phyloP scores from a whole-genome alignment of 2,329 filamentous ascomycete species.

The Bipolaris bicolor region DNA sequence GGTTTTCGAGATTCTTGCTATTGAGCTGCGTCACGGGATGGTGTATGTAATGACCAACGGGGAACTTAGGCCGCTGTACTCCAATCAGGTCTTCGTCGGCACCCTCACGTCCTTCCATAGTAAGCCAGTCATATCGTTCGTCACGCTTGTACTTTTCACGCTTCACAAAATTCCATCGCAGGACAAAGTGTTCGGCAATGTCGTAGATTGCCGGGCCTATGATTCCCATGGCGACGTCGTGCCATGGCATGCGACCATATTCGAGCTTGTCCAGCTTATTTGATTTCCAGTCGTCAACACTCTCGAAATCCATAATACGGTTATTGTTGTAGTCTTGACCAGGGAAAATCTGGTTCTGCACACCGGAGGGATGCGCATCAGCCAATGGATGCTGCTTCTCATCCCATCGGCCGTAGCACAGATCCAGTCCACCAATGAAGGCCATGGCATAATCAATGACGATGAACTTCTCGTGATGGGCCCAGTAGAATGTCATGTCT shows the following conservation, averaged over 20 bases:
- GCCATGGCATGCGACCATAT: constrained; percentile 96
- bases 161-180: constrained; percentile 97
- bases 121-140: constrained; percentile 81
- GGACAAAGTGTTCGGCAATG: constrained; percentile 91
- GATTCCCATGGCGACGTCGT: constrained; percentile 92
- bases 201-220: constrained; percentile 89
- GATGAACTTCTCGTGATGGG: constrained; percentile 97
- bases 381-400: constrained; percentile 81
- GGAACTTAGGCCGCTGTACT: constrained; percentile 87
- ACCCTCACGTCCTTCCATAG: constrained; percentile 75
- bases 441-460: constrained; percentile 90
- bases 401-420: constrained; percentile 97
- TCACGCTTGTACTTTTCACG: constrained; percentile 97
- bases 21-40: constrained; percentile 77
- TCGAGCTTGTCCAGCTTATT: constrained; percentile 93
- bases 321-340: constrained; percentile 99
- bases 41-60: constrained; percentile 83
- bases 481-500: constrained; percentile 98
- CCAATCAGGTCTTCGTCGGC: constrained; percentile 84
- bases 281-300: constrained; percentile 87
- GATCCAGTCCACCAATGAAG: constrained; percentile 91
- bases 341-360: constrained; percentile 85
- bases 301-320: constrained; percentile 92
- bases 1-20: constrained; percentile 63
- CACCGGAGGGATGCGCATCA: constrained; percentile 84